These are phyloP conservation scores for Leccinum arenicola DNA, from an alignment of 768 basidiomycete genomes.

Conservation along the genomic window DNA sequence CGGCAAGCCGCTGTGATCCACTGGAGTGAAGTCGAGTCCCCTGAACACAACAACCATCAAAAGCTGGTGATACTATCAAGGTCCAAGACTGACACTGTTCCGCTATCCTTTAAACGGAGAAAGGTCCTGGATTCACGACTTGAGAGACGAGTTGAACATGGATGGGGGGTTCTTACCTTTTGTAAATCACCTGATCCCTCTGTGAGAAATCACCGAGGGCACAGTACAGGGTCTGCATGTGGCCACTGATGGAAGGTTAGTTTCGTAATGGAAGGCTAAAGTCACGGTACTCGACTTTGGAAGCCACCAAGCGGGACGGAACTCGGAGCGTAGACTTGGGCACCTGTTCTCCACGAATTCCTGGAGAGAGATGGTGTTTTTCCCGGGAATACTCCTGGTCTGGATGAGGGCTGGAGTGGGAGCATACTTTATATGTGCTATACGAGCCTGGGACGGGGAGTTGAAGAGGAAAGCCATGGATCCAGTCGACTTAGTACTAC, in stretches of 20 bases:
- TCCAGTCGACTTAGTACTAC: background rate
- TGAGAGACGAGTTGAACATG: conserved; percentile 9
- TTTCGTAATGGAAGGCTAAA: background rate
- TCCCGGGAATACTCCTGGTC: conserved; percentile 9
- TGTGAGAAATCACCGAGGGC: conserved; percentile 31
- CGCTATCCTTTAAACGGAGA: conserved; percentile 30
- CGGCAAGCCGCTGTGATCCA: conserved; percentile 21
- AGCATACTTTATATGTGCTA: conserved; percentile 23
- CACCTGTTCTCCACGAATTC: conserved; percentile 33
- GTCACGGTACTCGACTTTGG: conserved; percentile 22
- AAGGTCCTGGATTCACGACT: conserved; percentile 18
- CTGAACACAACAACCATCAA: conserved; percentile 13
- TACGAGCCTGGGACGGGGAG: conserved; percentile 11
- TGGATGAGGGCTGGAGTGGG: conserved; percentile 17
- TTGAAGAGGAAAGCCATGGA: conserved; percentile 23
- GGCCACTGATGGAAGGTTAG: conserved; percentile 27
- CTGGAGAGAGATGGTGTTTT: conserved; percentile 20
- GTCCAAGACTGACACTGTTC: conserved; percentile 29
- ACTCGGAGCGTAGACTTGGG: conserved; percentile 27
- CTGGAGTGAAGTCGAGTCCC: conserved; percentile 33
- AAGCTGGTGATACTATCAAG: background rate
- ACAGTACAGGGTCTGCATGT: conserved; percentile 33
- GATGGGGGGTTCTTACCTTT: conserved; percentile 20
- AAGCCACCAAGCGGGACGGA: conserved; percentile 34
- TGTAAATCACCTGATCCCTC: conserved; percentile 30